phyloP scores from a whole-genome alignment of 495 filamentous ascomycete species.

The Hapsidospora chrysogenum region DNA sequence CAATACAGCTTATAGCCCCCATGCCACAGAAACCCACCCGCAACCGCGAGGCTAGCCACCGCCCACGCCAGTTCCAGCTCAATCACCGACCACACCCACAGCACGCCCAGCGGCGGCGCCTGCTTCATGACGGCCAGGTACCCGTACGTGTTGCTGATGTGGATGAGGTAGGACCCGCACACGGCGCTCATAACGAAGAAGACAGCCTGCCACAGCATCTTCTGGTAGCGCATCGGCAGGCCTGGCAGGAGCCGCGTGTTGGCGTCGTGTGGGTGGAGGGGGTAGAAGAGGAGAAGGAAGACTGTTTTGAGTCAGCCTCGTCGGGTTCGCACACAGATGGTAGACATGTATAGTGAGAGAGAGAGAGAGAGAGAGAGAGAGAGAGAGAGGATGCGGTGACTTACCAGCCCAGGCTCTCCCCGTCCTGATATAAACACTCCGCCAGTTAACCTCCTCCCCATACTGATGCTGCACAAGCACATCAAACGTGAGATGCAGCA shows the following conservation, averaged over 20 bases:
- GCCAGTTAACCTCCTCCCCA: conserved; percentile 46
- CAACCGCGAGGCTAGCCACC: conserved; percentile 36
- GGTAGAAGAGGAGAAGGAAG: conserved; percentile 42
- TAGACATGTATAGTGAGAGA: neutral
- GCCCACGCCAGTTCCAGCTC: conserved; percentile 65
- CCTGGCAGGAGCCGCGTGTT: conserved; percentile 22
- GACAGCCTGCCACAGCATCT: conserved; percentile 36
- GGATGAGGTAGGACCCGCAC: conserved; percentile 61
- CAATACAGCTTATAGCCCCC: conserved; percentile 43
- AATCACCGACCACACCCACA: conserved; percentile 89
- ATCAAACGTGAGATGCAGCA: conserved; percentile 76
- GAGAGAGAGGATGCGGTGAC: too few species aligned
- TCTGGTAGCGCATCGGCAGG: conserved; percentile 25
- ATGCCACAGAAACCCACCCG: conserved; percentile 52
- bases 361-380: conserved; percentile 22
- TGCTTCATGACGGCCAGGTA: conserved; percentile 88
- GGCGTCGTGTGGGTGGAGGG: conserved; percentile 36
- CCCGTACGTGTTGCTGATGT: conserved; percentile 57
- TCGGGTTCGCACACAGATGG: too few species aligned
- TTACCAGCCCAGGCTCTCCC: conserved; percentile 32
- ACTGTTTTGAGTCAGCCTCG: conserved; percentile 14
- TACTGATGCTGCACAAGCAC: conserved; percentile 90
- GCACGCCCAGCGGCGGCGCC: conserved; percentile 69
- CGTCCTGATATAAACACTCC: conserved; percentile 33
- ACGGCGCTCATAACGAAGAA: conserved; percentile 38